These are phyloP conservation scores for Tetrastigma voinierianum DNA, from an alignment of 164 flowering plant species.

Conservation along the genomic window DNA sequence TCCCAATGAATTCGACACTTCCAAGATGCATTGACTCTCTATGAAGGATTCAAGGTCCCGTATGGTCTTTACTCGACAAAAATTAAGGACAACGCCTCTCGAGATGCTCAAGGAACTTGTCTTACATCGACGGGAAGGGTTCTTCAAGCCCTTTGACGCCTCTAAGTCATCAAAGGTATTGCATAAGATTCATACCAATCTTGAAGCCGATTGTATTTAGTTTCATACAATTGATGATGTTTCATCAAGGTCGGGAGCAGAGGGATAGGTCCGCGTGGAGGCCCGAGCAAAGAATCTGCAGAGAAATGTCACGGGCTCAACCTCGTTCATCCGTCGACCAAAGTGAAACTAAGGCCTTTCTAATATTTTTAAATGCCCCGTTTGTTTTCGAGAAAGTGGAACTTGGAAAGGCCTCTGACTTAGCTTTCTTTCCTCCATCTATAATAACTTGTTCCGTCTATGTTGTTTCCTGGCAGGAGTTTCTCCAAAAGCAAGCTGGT, in stretches of 20 bases:
- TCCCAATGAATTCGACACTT: conserved; percentile 47
- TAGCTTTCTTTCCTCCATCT: not conserved
- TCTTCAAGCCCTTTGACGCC: no score
- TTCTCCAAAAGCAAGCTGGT: conserved; percentile 57
- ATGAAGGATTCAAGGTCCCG: conserved; percentile 55
- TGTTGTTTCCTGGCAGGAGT: conserved; percentile 44
- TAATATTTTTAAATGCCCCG: not conserved
- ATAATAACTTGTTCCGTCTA: not conserved
- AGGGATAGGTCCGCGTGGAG: conserved; percentile 69
- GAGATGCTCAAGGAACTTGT: no score
- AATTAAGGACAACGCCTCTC: no score
- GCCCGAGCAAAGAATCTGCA: conserved; percentile 77
- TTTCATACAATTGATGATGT: not conserved
- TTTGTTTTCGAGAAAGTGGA: not conserved
- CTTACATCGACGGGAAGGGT: no score
- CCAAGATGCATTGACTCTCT: conserved; percentile 43
- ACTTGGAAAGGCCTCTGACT: not conserved
- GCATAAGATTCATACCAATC: not conserved
- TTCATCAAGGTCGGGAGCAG: conserved; percentile 30
- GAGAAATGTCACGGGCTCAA: conserved; percentile 83
- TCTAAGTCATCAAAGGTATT: conserved; percentile 67
- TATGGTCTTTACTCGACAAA: no score
- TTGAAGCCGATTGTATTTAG: not conserved
- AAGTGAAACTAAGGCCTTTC: conserved; percentile 31
- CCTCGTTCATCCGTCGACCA: conserved; percentile 53